Evolutionary conservation across 164 flowering plant genomes (phyloP), one percentile per base, ranked within the genome.

Genomic region (Piper betle): DNA sequence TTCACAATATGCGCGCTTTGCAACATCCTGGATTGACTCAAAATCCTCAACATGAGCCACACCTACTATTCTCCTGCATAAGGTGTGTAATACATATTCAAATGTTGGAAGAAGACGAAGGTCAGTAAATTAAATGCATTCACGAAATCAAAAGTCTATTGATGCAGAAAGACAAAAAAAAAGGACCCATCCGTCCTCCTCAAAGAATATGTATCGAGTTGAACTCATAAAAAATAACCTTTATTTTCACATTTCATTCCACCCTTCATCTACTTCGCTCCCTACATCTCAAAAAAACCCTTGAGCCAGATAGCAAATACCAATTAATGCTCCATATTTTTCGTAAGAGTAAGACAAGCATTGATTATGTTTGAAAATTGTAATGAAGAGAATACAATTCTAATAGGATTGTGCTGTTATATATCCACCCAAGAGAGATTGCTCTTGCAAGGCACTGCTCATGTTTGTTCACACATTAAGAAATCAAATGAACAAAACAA

Each of bases 1-100:
- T 73, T 93, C 97, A 63, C 98, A 90, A 16, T 71, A 72, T 55
- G 97, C 90, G 59, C 94, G 73, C 64, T 66, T 80, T 57, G 64
- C 64, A 50, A 78, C 71, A 71, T 86, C 91, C 4, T 53, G 37
- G 37, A 90, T 90, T 16, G 94, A 82, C 67, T 90, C 97, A 68
- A 93, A 83, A 75, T 93, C 98, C 73, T 86, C 97, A 38, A 93
- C 94, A 74, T 93, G 98, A 41, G 94, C 96, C 3, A 93, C 91
- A 53, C 98, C 98, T 25, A 93, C 91, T 48, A 90, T 84, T 72
- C 98, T 83, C 96, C 97, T 93, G 79, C 55, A 59, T 66, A 18
- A 55, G 15, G 15, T 6, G 12, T 12, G 46, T 11, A 55, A 17
- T 25, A 7, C 37, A 33, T 1, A 25, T 10, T 55, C 17, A 55